Evolutionary conservation across 2,329 filamentous ascomycete genomes (phyloP).

Genomic region (Aspergillus flavus): DNA sequence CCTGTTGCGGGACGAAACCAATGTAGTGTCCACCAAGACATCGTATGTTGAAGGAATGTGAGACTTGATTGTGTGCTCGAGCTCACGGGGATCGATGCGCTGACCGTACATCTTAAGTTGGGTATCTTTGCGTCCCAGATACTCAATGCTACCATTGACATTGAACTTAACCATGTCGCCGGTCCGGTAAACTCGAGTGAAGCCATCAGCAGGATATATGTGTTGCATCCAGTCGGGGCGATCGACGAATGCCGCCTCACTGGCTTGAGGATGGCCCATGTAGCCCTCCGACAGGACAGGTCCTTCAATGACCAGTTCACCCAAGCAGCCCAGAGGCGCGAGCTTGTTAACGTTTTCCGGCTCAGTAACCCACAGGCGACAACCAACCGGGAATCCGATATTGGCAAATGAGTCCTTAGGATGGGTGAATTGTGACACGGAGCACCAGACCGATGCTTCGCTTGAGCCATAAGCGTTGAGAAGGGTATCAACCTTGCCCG

Average conservation of each 20-base stretch:
- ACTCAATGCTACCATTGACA: conserved; percentile 36
- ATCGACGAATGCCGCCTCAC: conserved; percentile 23
- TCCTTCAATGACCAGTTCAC: conserved; percentile 45
- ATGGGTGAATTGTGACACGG: neutral
- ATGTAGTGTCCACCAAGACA: neutral
- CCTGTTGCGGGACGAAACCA: neutral
- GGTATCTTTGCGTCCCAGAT: conserved; percentile 62
- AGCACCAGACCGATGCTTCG: neutral
- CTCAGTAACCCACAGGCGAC: conserved; percentile 41
- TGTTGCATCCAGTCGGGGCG: conserved; percentile 22
- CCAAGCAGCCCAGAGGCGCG: conserved; percentile 39
- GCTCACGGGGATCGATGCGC: conserved; percentile 61
- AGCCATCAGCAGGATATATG: neutral
- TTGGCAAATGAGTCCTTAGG: conserved; percentile 11
- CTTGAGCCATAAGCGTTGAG: neutral
- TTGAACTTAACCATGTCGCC: conserved; percentile 37
- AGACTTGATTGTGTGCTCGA: conserved; percentile 16
- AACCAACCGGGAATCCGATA: conserved; percentile 38
- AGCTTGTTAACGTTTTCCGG: conserved; percentile 38
- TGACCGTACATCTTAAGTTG: conserved; percentile 68
- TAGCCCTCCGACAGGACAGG: conserved; percentile 25
- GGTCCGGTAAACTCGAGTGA: conserved; percentile 27
- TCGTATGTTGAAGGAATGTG: neutral
- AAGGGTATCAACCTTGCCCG: neutral
- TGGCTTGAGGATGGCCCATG: conserved; percentile 23